These are phyloP conservation scores for Iberis amara DNA, from an alignment of 441 rosid genomes.

Conservation along the genomic window DNA sequence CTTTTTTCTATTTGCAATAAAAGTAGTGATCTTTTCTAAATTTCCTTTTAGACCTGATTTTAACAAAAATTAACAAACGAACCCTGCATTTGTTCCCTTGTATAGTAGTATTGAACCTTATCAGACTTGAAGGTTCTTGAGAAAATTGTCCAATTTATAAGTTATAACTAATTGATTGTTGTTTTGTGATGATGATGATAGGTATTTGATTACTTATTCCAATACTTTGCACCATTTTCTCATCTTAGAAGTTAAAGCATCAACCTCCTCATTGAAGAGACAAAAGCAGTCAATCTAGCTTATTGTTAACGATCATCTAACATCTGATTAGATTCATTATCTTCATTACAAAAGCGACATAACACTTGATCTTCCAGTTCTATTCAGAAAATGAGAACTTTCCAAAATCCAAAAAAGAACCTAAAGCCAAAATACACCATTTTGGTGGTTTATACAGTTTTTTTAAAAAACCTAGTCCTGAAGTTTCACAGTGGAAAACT, in stretches of 20 bases:
- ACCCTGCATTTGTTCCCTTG: not conserved
- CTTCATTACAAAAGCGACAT: not conserved
- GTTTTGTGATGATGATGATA: too few species aligned
- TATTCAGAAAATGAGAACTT: not conserved
- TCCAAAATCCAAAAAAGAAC: not conserved
- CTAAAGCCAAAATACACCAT: not conserved
- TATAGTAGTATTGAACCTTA: too few species aligned
- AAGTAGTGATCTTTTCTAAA: not conserved
- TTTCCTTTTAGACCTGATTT: not conserved
- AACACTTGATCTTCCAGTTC: constrained; percentile 7
- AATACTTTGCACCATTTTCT: too few species aligned
- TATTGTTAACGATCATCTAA: too few species aligned
- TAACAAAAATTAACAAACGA: not conserved
- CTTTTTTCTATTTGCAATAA: not conserved
- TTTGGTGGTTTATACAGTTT: not conserved
- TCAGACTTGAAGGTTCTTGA: too few species aligned
- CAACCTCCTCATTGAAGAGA: too few species aligned
- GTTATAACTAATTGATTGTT: too few species aligned
- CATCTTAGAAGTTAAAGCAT: too few species aligned
- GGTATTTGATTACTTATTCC: too few species aligned
- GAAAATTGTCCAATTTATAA: too few species aligned
- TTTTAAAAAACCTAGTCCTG: not conserved
- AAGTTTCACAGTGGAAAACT: constrained; percentile 18
- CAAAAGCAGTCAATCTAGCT: too few species aligned
- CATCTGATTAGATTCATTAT: too few species aligned